Evolutionary conservation across 176 grass and related monocot species (phyloP), one percentile per base, ranked within the genome.

Genomic region (Cenchrus purpureus): DNA sequence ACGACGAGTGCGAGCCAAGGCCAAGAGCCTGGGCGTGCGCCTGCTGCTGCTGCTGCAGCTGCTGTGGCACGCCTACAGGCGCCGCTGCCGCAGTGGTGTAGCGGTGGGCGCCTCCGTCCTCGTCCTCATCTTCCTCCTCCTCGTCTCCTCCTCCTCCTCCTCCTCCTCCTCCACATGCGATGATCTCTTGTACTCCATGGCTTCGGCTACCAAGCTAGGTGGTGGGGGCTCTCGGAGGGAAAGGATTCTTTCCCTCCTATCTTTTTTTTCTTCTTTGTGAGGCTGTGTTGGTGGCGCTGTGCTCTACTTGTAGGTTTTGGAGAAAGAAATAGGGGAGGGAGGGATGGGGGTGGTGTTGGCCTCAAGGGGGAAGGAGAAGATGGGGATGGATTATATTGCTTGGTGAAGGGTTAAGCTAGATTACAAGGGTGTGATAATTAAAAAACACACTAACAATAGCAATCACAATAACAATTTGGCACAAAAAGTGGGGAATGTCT

Each of bases 141-240:
- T 95, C 90, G 0, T 91, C 86, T 86, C 87, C 11, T 86, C 77
- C 1, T 82, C 78, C 32, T 82, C 71, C 25, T 90, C 88, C 2
- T 86, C 83, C 0, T 79, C 88, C 76, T 91, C 86, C 65, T 89
- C 86, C 78, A 78, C 83, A 78, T 92, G 86, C 66, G 82, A 81
- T 74, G 86, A 74, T 78, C 86, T 83, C 86, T 88, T 92, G 86
- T 86, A 92, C 83, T 92, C 90, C 90, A 92, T 92, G 90, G 86
- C 32, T 15, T n/a, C 16, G 42, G 1, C 46, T 82, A 22, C 60
- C 49, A 28, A 64, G 25, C 31, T 73, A 62, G 86, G 4, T 13
- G 28, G 12, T 16, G 75, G 29, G 48, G 6, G 4, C 6, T 12
- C 6, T 74, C 44, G 58, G 20, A 73, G 66, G 66, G 50, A 60